These are phyloP conservation scores for Suillus ampliporus DNA, from an alignment of 768 basidiomycete genomes.

Conservation along the genomic window DNA sequence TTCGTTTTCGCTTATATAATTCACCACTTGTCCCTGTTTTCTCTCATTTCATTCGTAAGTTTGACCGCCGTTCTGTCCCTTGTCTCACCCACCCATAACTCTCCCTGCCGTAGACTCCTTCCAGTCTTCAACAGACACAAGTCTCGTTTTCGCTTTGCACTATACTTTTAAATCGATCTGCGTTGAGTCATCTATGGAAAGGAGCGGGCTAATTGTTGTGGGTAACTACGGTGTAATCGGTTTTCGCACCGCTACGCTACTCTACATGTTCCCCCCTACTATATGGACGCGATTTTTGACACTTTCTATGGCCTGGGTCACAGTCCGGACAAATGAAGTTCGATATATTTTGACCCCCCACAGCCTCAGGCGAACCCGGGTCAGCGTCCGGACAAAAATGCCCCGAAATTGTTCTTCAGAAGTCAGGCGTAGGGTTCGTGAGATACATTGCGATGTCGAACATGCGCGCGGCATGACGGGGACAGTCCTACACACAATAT, in stretches of 20 bases:
- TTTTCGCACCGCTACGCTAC: too few relatives aligned
- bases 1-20: too few relatives aligned
- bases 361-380: neutral
- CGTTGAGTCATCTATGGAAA: neutral
- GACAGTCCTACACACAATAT: neutral
- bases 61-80: too few relatives aligned
- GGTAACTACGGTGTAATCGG: conserved; percentile 1
- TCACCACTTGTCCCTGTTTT: neutral
- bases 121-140: neutral
- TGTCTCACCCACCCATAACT: neutral
- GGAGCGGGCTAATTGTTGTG: neutral
- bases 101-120: neutral
- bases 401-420: too few relatives aligned
- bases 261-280: too few relatives aligned
- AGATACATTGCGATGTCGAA: neutral
- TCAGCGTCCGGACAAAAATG: too few relatives aligned
- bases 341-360: too few relatives aligned
- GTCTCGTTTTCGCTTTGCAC: neutral
- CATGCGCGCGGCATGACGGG: neutral
- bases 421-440: too few relatives aligned
- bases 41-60: neutral
- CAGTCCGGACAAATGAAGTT: too few relatives aligned
- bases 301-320: too few relatives aligned
- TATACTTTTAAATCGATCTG: neutral
- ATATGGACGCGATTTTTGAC: too few relatives aligned